A percentile compares a stretch with the other conserved stretches of the same genome.
These are phyloP conservation scores for Leptographium procerum DNA, from an alignment of 2,329 filamentous ascomycete species.

Conservation along the genomic window DNA sequence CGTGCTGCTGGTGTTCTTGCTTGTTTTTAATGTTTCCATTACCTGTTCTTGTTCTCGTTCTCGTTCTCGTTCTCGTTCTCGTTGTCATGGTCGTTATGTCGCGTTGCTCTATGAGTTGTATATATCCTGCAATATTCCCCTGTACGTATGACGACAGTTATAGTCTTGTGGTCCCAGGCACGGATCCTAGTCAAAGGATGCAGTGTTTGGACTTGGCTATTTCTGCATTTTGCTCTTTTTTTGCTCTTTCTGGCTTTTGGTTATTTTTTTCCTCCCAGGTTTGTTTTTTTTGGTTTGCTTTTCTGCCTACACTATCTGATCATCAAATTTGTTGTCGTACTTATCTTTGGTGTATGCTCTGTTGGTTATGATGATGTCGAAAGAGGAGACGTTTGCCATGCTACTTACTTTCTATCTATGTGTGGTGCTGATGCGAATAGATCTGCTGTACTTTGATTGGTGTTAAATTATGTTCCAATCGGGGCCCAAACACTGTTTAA, in stretches of 20 bases:
- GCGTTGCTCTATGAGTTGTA: background rate
- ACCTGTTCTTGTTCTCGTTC: background rate
- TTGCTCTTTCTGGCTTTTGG: background rate
- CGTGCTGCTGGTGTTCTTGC: too few species aligned
- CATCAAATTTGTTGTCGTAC: background rate
- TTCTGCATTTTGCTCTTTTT: background rate
- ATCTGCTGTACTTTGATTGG: too few species aligned
- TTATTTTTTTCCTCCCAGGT: background rate
- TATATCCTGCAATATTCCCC: conserved; percentile 1
- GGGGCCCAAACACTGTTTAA: background rate
- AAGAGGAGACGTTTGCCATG: background rate
- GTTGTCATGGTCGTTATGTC: background rate
- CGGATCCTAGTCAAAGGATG: background rate
- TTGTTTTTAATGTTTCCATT: too few species aligned
- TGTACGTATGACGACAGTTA: background rate
- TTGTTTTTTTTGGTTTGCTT: background rate
- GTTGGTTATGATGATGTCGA: background rate
- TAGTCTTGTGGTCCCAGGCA: background rate
- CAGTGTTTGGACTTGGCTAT: background rate
- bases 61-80: background rate
- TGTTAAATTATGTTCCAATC: background rate
- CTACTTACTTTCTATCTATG: too few species aligned
- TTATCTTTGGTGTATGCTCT: background rate
- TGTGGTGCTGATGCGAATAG: too few species aligned
- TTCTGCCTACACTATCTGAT: too few species aligned